Conservation (phyloP, 495 filamentous ascomycete genomes). For the Podospora fimiseda region DNA sequence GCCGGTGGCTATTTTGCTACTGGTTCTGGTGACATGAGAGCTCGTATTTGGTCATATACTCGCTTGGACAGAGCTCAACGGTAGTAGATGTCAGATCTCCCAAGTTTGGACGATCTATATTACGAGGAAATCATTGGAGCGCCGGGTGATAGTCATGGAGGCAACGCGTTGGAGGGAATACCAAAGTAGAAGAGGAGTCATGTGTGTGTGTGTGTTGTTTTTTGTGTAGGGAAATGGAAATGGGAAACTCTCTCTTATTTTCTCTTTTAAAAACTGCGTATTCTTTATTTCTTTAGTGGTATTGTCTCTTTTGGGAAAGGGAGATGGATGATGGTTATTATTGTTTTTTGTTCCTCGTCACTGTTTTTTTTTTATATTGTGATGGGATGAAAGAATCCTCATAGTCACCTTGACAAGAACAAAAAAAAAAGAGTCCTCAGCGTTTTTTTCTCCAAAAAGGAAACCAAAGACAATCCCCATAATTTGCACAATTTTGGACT, state of each 20-base stretch:
- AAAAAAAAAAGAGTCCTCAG: too few relatives aligned
- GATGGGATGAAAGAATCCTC: background rate
- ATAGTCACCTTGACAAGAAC: too few relatives aligned
- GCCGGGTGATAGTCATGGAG: background rate
- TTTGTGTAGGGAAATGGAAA: background rate
- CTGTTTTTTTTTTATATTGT: background rate
- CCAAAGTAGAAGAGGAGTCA: background rate
- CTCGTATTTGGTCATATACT: conserved; percentile 79
- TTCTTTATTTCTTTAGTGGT: background rate
- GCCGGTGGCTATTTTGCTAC: conserved; percentile 76
- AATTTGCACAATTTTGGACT: too few relatives aligned
- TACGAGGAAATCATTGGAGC: too few relatives aligned
- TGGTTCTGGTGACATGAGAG: conserved; percentile 84
- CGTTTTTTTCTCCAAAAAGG: conserved; percentile 2
- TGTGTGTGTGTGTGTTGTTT: background rate
- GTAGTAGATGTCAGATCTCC: background rate
- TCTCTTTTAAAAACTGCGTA: background rate
- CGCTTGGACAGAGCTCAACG: conserved; percentile 12
- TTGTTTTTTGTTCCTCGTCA: conserved; percentile 8
- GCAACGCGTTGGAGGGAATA: background rate
- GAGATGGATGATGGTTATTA: conserved; percentile 15
- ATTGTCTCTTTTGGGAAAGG: background rate
- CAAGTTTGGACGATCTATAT: too few relatives aligned
- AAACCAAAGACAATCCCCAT: too few relatives aligned
- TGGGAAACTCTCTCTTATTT: background rate